Conservation (phyloP, 73 alveolate species). For the Vitrella brassicaformis region DNA sequence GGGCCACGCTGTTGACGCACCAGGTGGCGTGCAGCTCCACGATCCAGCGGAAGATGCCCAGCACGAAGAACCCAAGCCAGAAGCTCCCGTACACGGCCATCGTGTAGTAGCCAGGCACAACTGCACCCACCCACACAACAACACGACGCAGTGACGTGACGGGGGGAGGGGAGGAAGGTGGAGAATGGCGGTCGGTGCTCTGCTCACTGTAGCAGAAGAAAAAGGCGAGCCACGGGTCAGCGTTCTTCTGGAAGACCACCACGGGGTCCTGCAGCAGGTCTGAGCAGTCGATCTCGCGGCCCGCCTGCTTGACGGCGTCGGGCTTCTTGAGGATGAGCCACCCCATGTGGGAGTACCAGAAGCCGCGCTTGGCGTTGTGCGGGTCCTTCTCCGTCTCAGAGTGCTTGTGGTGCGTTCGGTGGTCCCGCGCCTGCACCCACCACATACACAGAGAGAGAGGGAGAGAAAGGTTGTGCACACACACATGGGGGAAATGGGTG, state of each 20-base stretch:
- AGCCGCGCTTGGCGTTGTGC: conserved; percentile 29
- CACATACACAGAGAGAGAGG: too few relatives aligned
- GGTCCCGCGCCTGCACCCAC: too few relatives aligned
- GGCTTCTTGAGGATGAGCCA: conserved; percentile 37
- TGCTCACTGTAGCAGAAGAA: not conserved
- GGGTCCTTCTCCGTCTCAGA: conserved; percentile 44
- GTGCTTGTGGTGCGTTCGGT: conserved; percentile 42
- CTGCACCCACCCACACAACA: conserved; percentile 2
- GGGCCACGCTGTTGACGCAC: conserved; percentile 44
- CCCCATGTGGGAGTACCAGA: conserved; percentile 41
- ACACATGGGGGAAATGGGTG: too few relatives aligned
- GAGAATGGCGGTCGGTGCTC: too few relatives aligned
- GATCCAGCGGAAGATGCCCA: conserved; percentile 7
- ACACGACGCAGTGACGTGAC: conserved; percentile 19
- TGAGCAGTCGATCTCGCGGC: conserved; percentile 22
- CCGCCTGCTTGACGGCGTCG: conserved; percentile 25
- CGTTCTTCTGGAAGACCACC: conserved; percentile 35
- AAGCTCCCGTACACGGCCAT: conserved; percentile 9
- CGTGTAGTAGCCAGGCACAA: conserved; percentile 3
- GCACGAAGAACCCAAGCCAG: conserved; percentile 7
- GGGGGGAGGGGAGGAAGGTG: conserved; percentile 16
- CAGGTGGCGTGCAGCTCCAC: conserved; percentile 17
- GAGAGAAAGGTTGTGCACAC: too few relatives aligned
- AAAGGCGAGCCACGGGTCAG: conserved; percentile 10
- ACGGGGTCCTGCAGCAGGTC: conserved; percentile 41